Conservation (phyloP, 495 filamentous ascomycete species). For the Lentithecium fluviatile region DNA sequence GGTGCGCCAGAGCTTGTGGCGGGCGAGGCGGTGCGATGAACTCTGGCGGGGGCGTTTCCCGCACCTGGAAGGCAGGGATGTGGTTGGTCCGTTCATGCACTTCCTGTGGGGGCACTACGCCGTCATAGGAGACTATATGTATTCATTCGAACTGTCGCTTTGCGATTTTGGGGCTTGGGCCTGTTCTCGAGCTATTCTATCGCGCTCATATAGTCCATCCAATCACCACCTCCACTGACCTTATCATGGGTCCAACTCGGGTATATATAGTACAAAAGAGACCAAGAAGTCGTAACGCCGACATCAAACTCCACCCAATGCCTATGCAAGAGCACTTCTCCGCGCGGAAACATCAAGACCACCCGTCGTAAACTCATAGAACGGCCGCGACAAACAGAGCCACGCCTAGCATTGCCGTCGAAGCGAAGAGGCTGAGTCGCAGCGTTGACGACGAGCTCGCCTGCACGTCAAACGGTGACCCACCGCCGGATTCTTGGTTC, state of each 20-base stretch:
- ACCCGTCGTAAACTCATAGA: background rate
- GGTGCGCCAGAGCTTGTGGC: background rate
- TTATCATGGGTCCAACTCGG: background rate
- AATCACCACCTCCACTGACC: too few species aligned
- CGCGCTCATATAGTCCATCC: too few species aligned
- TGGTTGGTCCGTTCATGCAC: too few species aligned
- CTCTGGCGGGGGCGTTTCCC: too few species aligned
- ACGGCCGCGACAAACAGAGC: background rate
- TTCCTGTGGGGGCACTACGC: too few species aligned
- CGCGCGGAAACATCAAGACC: background rate
- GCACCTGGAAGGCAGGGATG: too few species aligned
- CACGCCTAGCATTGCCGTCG: background rate
- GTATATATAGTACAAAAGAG: conserved; percentile 24
- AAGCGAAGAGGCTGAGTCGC: background rate
- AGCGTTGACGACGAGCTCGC: conserved; percentile 10
- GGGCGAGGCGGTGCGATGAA: background rate
- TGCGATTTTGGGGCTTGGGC: too few species aligned
- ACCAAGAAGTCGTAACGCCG: background rate
- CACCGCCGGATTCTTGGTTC: conserved; percentile 30
- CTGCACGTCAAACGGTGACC: conserved; percentile 32
- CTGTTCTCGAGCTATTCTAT: too few species aligned
- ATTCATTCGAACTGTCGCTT: too few species aligned
- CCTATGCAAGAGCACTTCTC: background rate
- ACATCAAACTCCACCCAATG: background rate
- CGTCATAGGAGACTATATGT: too few species aligned